Evolutionary conservation across 495 filamentous ascomycete genomes (phyloP), one percentile per base, ranked within the genome.

Genomic region (Xylaria palmicola): DNA sequence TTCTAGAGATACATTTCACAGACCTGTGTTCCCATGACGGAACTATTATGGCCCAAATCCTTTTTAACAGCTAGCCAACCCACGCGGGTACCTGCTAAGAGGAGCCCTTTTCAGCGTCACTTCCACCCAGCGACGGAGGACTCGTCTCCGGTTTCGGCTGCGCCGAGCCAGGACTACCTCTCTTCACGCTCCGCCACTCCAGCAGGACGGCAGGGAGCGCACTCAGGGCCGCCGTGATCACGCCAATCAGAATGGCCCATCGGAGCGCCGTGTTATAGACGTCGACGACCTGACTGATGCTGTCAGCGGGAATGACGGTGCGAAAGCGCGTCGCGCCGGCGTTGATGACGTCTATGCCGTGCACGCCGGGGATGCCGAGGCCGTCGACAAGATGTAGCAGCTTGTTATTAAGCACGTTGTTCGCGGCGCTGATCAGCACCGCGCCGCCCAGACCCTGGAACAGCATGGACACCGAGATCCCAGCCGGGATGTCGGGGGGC

Each of bases 351-450:
- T 50, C 47, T 8, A 50, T 50, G 47, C 30, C 47, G 30, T 30
- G 2, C 13, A 50, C 47, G 24, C 24, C 47, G 22, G 47, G 47
- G 22, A 50, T 50, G 47, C 47, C 26, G 24, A 50, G 22, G 17
- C 47, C 47, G 47, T 50, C 47, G 47, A 50, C 47, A 34, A 50
- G 26, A 50, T 30, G 26, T 6, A 50, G 47, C 24, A 50, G 47
- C 7, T 50, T 50, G 47, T 50, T 50, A 34, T 50, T 34, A 17
- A 60, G 45, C 45, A 60, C 44, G 20, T 60, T 60, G 26, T 60
- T 50, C 8, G 45, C 44, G 6, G 44, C 57, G 22, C 29, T 37
- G 17, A 60, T 41, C 27, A 50, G 39, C 26, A 52, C 45, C 4
- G 57, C 48, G 43, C 57, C 30, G 24, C 57, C 57, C 9, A 60